Conservation (phyloP, 2,329 filamentous ascomycete species). For the Paraphaeosphaeria sporulosa region DNA sequence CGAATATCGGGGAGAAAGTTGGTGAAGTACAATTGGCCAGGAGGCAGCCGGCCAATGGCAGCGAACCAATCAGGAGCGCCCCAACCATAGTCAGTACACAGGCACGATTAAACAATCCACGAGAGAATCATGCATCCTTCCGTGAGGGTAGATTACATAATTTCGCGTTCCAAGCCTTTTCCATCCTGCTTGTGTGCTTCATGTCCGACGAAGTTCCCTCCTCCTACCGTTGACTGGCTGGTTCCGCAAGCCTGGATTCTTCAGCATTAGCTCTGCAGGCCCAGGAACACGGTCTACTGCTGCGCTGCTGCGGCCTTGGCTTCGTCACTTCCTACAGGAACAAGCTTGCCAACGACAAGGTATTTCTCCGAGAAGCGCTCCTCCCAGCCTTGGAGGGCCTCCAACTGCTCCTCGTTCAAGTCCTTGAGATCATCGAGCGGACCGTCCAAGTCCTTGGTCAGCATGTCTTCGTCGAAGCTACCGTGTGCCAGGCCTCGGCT, state of each 20-base stretch:
- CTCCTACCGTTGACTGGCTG: no score
- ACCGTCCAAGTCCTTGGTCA: conserved; percentile 87
- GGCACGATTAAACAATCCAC: neutral
- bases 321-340: conserved; percentile 67
- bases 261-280: neutral
- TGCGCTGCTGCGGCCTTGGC: conserved; percentile 51
- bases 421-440: conserved; percentile 80
- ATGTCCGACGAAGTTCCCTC: neutral
- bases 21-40: neutral
- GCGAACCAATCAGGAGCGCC: neutral
- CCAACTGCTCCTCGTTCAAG: conserved; percentile 76
- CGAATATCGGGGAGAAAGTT: neutral
- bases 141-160: neutral
- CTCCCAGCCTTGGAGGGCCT: conserved; percentile 89
- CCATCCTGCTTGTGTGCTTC: neutral
- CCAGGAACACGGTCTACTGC: conserved; percentile 9
- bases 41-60: neutral
- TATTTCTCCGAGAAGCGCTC: conserved; percentile 95
- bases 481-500: conserved; percentile 86
- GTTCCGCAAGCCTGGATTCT: no score
- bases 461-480: conserved; percentile 93
- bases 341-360: conserved; percentile 87
- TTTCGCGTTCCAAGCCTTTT: neutral
- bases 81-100: neutral
- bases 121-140: neutral